Base-by-base conservation (phyloP, 139 green algal species). In the Chlorella vulgaris region DNA sequence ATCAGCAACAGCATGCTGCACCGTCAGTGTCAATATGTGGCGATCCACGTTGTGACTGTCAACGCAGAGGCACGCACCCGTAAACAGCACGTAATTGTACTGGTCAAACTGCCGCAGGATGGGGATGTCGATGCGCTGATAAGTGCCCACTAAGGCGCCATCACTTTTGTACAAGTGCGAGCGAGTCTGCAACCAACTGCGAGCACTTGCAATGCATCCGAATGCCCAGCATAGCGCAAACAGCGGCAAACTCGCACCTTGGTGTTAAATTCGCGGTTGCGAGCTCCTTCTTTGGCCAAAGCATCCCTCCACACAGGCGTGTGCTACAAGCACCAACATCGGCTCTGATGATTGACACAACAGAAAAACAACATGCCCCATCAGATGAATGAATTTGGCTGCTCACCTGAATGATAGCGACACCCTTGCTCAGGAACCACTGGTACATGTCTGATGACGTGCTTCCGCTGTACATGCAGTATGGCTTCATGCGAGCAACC, bases 41-140 rank as follows among this genome's bases (percentile, higher is more conserved):
- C n/a, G n/a, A n/a, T n/a, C n/a, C n/a, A n/a, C n/a, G n/a, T n/a
- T n/a, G n/a, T n/a, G n/a, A n/a, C n/a, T n/a, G n/a, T n/a, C n/a
- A n/a, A n/a, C n/a, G n/a, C n/a, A n/a, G n/a, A n/a, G n/a, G n/a
- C n/a, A n/a, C 53, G 21, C 58, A 68, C 73, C 73, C 33, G 73
- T 79, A 35, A 79, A 79, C 3, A 79, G 73, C 26, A 79, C 73
- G 10, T 79, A 79, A 15, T 79, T 63, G 53, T 79, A 79, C 36
- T 79, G 73, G 26, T 79, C 73, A 36, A 79, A 55, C 19, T 79
- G 29, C 21, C 35, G 73, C 53, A 79, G 73, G 53, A 79, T 79
- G 36, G 73, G 73, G 53, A 79, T 79, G 73, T 79, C 73, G 33
- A 79, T 79, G 36, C 73, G 73, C 36, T 79, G 73, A 13, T 68